These are phyloP conservation scores for Sporopachydermia cereana DNA, from an alignment of 1,139 yeast genomes.

Conservation along the genomic window DNA sequence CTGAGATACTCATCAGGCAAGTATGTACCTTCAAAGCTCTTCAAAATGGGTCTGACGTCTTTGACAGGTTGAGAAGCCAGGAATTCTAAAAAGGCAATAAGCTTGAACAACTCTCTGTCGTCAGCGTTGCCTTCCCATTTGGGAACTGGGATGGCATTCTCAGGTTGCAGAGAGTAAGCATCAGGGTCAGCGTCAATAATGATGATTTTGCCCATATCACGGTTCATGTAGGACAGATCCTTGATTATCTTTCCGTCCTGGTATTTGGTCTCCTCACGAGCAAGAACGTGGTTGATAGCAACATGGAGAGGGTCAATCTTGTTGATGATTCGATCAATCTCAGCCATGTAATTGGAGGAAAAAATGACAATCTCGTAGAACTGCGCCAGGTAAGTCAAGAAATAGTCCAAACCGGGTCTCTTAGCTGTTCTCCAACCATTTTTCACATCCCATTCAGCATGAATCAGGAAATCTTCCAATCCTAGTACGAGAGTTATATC, in stretches of 20 bases:
- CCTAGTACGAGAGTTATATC: slow-evolving; percentile 84
- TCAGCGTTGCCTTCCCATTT: slow-evolving; percentile 85
- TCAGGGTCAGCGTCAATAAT: slow-evolving; percentile 71
- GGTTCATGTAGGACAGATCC: slow-evolving; percentile 80
- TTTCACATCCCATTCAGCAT: slow-evolving; percentile 85
- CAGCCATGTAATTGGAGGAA: slow-evolving; percentile 74
- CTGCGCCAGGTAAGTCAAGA: slow-evolving; percentile 86
- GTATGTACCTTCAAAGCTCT: slow-evolving; percentile 48
- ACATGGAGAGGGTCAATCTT: slow-evolving; percentile 92
- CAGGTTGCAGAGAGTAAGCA: slow-evolving; percentile 75
- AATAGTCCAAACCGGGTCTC: slow-evolving; percentile 97
- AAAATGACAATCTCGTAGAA: slow-evolving; percentile 92
- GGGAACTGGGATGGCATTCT: slow-evolving; percentile 71
- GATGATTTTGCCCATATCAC: slow-evolving; percentile 75
- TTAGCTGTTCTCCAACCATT: slow-evolving; percentile 98
- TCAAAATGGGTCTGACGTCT: slow-evolving; percentile 83
- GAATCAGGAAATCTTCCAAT: slow-evolving; percentile 81
- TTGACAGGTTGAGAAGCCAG: slow-evolving; percentile 82
- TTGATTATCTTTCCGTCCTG: slow-evolving; percentile 69
- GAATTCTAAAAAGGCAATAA: slow-evolving; percentile 91
- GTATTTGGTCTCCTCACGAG: slow-evolving; percentile 84
- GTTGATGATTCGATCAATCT: slow-evolving; percentile 72
- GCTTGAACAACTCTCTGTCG: slow-evolving; percentile 56
- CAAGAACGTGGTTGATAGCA: slow-evolving; percentile 74
- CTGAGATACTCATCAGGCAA: slow-evolving; percentile 70